Conservation (phyloP, 2,329 filamentous ascomycete species). For the Aureobasidium vineae region DNA sequence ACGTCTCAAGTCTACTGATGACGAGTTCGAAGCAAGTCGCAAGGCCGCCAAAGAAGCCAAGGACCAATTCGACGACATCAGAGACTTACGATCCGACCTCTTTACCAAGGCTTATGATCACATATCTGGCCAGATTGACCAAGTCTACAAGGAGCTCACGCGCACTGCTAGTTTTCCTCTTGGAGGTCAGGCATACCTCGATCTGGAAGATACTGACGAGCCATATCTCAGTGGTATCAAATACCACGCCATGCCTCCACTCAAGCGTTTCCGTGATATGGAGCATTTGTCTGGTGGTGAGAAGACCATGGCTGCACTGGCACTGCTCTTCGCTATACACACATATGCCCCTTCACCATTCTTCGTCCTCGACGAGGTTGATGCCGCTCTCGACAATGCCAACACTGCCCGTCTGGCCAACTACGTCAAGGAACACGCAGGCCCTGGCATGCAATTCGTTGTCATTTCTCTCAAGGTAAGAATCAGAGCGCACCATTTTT, state of each 20-base stretch:
- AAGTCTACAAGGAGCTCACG: conserved; percentile 94
- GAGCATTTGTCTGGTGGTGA: conserved; percentile 96
- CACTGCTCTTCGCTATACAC: conserved; percentile 95
- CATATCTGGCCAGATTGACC: conserved; percentile 89
- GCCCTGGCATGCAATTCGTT: conserved; percentile 98
- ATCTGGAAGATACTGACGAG: conserved; percentile 94
- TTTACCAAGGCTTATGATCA: conserved; percentile 96
- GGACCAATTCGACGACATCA: conserved; percentile 79
- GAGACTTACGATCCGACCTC: conserved; percentile 77
- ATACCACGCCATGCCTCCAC: conserved; percentile 97
- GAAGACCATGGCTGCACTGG: conserved; percentile 97
- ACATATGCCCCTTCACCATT: conserved; percentile 94
- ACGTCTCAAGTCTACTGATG: conserved; percentile 77
- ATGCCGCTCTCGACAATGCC: conserved; percentile 95
- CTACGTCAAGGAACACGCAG: conserved; percentile 91
- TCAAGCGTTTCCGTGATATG: conserved; percentile 99
- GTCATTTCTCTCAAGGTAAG: conserved; percentile 82
- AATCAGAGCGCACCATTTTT: background rate
- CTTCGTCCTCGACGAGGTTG: conserved; percentile 97
- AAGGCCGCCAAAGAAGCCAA: conserved; percentile 70
- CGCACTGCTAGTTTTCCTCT: conserved; percentile 86
- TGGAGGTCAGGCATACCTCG: conserved; percentile 84
- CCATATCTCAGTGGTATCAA: conserved; percentile 95
- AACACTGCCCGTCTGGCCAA: conserved; percentile 96
- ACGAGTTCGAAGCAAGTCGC: conserved; percentile 85